Evolutionary conservation across 768 basidiomycete genomes (phyloP), one percentile per base, ranked within the genome.

Genomic region (Tricholoma sp.): DNA sequence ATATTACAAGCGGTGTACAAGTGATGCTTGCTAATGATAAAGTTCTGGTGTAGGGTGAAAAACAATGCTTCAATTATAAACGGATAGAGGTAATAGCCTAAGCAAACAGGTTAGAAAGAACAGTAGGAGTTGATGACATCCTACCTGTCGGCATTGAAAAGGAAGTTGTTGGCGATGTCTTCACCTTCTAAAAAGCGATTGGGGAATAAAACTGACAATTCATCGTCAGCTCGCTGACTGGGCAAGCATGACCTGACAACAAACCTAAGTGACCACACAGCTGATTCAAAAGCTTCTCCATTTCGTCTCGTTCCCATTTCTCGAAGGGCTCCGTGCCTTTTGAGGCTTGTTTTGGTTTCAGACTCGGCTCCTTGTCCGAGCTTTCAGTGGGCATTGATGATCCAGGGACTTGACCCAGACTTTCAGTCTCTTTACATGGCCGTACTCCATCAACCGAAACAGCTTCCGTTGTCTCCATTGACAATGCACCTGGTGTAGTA

Each of bases 161-260:
- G 72, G 75, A 97, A 96, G 68, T 98, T 98, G 61, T 95, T 88
- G 6, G 89, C 86, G 1, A 84, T 77, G 66, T 96, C 93, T 71
- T 98, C 95, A n/a, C 84, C 89, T 70, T 98, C 95, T 58, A 98
- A 66, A 74, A 98, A 98, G 10, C 85, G 83, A 13, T 78, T 89
- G 2, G 95, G 86, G 72, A 90, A 90, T 10, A 91, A 54, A 37
- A 98, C 95, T 96, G 54, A 34, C 33, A n/a, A 47, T 24, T 44
- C 36, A 57, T 9, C 60, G 36, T 54, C 51, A 61, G 7, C 28
- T 33, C 39, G 28, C 34, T 24, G 2, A 11, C 31, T 20, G 24
- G 13, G 15, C 17, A 15, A 42, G 32, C 31, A 20, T 50, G 50
- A 49, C 6, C 2, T 8, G 11, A n/a, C n/a, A 18, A 61, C 83